A percentile compares a stretch with the other conserved stretches of the same genome.
phyloP scores from a whole-genome alignment of 805 yeast genomes.

The Metschnikowia gelsemii region DNA sequence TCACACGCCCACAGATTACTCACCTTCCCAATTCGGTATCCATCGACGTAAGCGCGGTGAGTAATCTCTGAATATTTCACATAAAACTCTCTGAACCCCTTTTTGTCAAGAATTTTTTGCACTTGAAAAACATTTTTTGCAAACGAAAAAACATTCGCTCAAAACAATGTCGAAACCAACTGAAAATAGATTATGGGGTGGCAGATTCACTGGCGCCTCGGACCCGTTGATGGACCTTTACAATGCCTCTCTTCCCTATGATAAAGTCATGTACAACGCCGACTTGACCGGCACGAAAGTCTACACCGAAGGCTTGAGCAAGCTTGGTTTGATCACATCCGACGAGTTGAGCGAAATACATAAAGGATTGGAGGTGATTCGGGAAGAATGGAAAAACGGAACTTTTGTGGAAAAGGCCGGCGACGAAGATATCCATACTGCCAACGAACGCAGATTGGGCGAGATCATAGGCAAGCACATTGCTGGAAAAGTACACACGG shows the following conservation, averaged over 20 bases:
- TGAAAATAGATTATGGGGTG: conserved; percentile 92
- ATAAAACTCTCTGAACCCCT: conserved; percentile 1
- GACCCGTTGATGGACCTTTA: conserved; percentile 97
- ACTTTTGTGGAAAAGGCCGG: conserved; percentile 75
- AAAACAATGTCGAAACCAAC: conserved; percentile 41
- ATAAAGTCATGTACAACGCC: conserved; percentile 89
- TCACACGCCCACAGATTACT: conserved; percentile 3
- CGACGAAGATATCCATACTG: conserved; percentile 98
- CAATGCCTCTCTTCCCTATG: conserved; percentile 96
- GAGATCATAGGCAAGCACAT: conserved; percentile 91
- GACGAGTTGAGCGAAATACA: conserved; percentile 82
- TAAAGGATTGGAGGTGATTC: conserved; percentile 69
- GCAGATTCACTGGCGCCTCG: conserved; percentile 94
- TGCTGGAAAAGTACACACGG: conserved; percentile 99
- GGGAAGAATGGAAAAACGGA: conserved; percentile 76
- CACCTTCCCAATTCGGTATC: conserved; percentile 14
- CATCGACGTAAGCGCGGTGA: conserved; percentile 25
- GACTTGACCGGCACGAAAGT: conserved; percentile 93
- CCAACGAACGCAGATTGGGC: conserved; percentile 96
- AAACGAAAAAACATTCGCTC: neutral
- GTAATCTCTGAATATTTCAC: conserved; percentile 18
- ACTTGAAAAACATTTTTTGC: neutral
- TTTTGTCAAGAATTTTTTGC: neutral
- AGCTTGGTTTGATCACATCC: conserved; percentile 68
- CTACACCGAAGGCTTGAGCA: conserved; percentile 82